Evolutionary conservation across 805 yeast species (phyloP).

Genomic region (Wickerhamomyces rabaulensis): DNA sequence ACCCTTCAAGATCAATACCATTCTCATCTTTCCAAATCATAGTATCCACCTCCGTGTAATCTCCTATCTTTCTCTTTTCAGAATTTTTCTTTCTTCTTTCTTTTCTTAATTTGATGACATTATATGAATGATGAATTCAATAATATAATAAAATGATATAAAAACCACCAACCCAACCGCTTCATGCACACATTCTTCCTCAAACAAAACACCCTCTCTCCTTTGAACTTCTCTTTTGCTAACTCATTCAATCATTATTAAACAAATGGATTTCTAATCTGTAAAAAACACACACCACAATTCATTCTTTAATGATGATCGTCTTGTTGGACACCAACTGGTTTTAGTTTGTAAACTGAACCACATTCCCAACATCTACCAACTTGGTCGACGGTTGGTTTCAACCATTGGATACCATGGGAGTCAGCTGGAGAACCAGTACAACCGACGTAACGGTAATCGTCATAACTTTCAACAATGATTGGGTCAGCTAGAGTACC

Average conservation of each 20-base stretch:
- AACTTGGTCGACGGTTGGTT: constrained; percentile 74
- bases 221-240: background rate
- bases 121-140: background rate
- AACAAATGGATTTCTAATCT: background rate
- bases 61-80: background rate
- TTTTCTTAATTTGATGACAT: background rate
- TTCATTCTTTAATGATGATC: constrained; percentile 31
- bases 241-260: background rate
- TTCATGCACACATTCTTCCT: background rate
- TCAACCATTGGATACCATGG: constrained; percentile 89
- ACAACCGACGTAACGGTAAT: constrained; percentile 94
- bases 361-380: constrained; percentile 99
- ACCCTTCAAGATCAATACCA: too few species aligned
- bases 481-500: constrained; percentile 92
- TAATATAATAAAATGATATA: background rate
- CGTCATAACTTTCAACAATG: constrained; percentile 84
- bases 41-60: background rate
- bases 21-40: too few species aligned
- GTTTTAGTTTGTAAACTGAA: constrained; percentile 83
- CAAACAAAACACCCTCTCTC: background rate
- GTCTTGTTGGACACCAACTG: constrained; percentile 73
- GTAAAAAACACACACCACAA: background rate
- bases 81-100: background rate
- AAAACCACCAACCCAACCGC: background rate
- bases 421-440: constrained; percentile 93